phyloP scores from a whole-genome alignment of 2,329 filamentous ascomycete genomes.

The Xenoacremonium recifei region DNA sequence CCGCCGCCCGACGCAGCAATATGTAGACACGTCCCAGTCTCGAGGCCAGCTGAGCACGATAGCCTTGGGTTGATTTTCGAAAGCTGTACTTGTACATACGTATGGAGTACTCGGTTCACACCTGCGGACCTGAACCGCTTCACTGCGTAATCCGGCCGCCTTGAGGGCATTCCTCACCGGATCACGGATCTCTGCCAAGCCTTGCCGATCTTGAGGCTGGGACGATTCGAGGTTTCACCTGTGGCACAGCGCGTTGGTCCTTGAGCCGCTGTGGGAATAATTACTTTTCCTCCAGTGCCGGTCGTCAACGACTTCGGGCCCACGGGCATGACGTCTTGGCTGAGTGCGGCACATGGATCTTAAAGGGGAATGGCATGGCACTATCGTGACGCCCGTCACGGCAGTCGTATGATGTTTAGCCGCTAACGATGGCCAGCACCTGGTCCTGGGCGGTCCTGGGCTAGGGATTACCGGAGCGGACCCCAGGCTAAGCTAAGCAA shows the following conservation, averaged over 20 bases:
- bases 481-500: too few species aligned
- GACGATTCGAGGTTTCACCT: constrained; percentile 22
- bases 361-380: constrained; percentile 20
- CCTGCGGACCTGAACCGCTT: constrained; percentile 7
- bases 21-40: neutral
- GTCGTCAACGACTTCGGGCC: constrained; percentile 21
- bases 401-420: constrained; percentile 28
- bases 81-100: constrained; percentile 4
- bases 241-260: constrained; percentile 15
- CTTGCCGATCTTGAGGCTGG: constrained; percentile 21
- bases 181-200: constrained; percentile 14
- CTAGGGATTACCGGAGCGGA: constrained; percentile 20
- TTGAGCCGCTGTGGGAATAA: constrained; percentile 14
- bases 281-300: constrained; percentile 29
- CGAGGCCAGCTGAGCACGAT: neutral
- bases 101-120: constrained; percentile 20
- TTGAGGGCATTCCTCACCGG: constrained; percentile 6
- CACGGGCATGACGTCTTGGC: constrained; percentile 27
- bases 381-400: constrained; percentile 19
- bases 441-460: constrained; percentile 21
- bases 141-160: too few species aligned
- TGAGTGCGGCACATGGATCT: constrained; percentile 24
- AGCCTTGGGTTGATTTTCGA: neutral
- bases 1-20: constrained; percentile 14
- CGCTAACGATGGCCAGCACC: constrained; percentile 21